These are phyloP conservation scores for Kurtzmaniella quercitrusa DNA, from an alignment of 1,139 yeast genomes.

Conservation along the genomic window DNA sequence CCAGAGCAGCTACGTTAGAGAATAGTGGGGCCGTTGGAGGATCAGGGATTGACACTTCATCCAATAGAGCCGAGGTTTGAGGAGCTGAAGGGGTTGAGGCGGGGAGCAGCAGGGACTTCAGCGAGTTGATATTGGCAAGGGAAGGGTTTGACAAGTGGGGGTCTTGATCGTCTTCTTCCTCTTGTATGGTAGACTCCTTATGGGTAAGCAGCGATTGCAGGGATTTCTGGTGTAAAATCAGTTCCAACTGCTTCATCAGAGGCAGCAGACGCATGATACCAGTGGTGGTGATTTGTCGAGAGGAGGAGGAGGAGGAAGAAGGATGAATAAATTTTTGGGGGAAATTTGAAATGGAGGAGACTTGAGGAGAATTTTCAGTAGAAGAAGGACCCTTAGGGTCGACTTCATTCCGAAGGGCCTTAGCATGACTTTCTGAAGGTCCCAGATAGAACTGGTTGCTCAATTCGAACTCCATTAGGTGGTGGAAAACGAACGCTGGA, in stretches of 20 bases:
- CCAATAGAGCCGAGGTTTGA: not conserved
- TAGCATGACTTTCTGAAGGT: constrained; percentile 1
- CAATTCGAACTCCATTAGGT: constrained; percentile 1
- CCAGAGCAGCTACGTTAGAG: not conserved
- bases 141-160: too few relatives aligned
- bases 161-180: constrained; percentile 1
- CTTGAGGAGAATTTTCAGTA: not conserved
- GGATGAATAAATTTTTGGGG: not conserved
- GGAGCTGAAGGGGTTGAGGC: not conserved
- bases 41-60: not conserved
- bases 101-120: too few relatives aligned
- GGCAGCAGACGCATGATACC: constrained; percentile 3
- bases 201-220: not conserved
- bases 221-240: not conserved
- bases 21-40: not conserved
- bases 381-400: not conserved
- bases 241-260: constrained; percentile 2
- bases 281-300: not conserved
- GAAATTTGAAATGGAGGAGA: not conserved
- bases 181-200: not conserved
- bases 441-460: constrained; percentile 2
- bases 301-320: not conserved
- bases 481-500: not conserved
- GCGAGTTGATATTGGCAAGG: not conserved
- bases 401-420: constrained; percentile 1